phyloP scores from a whole-genome alignment of 2,329 filamentous ascomycete species.

The Ophiostoma angusticollis region DNA sequence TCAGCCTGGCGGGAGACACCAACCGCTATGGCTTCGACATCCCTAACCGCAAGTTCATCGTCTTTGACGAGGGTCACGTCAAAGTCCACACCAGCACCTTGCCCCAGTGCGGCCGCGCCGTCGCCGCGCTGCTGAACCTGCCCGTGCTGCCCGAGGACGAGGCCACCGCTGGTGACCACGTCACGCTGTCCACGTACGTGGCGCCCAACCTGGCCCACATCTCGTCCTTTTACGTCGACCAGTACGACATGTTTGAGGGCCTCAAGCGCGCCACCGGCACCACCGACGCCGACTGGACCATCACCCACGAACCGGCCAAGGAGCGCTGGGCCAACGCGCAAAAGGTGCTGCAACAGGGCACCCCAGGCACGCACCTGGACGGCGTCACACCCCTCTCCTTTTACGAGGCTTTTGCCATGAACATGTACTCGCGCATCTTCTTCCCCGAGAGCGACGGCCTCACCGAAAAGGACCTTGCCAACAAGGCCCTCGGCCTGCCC shows the following conservation, averaged over 20 bases:
- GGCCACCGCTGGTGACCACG: neutral
- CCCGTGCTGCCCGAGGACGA: constrained; percentile 10
- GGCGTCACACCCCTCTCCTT: constrained; percentile 25
- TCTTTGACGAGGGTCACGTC: constrained; percentile 44
- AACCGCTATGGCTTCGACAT: constrained; percentile 19
- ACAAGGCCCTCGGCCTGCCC: constrained; percentile 32
- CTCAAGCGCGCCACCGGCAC: constrained; percentile 45
- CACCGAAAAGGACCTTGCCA: constrained; percentile 30
- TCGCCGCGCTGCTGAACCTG: constrained; percentile 33
- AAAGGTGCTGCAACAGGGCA: constrained; percentile 22
- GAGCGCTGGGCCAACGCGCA: constrained; percentile 36
- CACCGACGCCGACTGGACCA: constrained; percentile 46
- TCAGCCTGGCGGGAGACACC: constrained; percentile 25
- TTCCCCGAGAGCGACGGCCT: constrained; percentile 32
- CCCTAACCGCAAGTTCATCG: constrained; percentile 10
- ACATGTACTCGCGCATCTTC: constrained; percentile 46
- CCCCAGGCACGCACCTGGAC: constrained; percentile 8
- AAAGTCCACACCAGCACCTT: constrained; percentile 47
- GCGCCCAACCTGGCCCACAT: constrained; percentile 28
- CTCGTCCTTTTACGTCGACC: constrained; percentile 43
- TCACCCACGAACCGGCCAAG: constrained; percentile 32
- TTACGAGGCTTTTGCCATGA: constrained; percentile 29
- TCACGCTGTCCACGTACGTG: constrained; percentile 9
- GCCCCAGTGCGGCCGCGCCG: constrained; percentile 32
- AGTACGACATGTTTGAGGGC: constrained; percentile 53